A percentile compares a stretch with the other conserved stretches of the same genome.
phyloP scores from a whole-genome alignment of 139 green algal species.

The Chlamydomonas schloesseri region DNA sequence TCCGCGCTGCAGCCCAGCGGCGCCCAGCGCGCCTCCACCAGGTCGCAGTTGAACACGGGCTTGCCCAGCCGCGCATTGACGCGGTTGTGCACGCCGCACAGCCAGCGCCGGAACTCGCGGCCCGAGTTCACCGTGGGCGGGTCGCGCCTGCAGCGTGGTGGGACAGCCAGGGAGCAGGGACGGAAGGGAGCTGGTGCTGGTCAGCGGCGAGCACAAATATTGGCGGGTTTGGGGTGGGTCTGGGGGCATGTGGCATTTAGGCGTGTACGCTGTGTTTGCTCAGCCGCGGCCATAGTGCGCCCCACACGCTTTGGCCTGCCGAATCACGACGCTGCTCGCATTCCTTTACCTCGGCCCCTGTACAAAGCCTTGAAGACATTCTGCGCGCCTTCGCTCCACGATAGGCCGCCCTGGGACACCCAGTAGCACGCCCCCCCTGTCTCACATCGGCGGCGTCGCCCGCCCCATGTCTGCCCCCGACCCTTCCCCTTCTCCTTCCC shows the following conservation, averaged over 20 bases:
- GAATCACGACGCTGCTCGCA: no score
- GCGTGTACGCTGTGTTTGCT: not conserved
- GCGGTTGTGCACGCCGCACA: conserved; percentile 90
- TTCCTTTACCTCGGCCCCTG: no score
- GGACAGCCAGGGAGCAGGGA: not conserved
- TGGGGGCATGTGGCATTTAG: not conserved
- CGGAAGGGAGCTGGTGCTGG: not conserved
- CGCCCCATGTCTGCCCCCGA: no score
- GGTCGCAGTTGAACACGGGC: conserved; percentile 87
- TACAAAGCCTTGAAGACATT: no score
- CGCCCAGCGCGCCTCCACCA: conserved; percentile 79
- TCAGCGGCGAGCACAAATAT: not conserved
- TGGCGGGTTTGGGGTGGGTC: not conserved
- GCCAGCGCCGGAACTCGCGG: conserved; percentile 79
- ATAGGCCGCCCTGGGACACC: no score
- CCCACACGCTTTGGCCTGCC: no score
- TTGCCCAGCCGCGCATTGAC: conserved; percentile 85
- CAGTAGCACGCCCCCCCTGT: no score
- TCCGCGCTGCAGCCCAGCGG: conserved; percentile 16
- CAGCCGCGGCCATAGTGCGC: not conserved
- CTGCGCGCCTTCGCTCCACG: no score
- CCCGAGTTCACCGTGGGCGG: conserved; percentile 66
- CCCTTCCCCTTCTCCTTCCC: not conserved
- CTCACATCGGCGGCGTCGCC: no score
- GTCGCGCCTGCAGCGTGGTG: conserved; percentile 54